phyloP scores from a whole-genome alignment of 257 asterid genomes.

The Solanum lignicaule region DNA sequence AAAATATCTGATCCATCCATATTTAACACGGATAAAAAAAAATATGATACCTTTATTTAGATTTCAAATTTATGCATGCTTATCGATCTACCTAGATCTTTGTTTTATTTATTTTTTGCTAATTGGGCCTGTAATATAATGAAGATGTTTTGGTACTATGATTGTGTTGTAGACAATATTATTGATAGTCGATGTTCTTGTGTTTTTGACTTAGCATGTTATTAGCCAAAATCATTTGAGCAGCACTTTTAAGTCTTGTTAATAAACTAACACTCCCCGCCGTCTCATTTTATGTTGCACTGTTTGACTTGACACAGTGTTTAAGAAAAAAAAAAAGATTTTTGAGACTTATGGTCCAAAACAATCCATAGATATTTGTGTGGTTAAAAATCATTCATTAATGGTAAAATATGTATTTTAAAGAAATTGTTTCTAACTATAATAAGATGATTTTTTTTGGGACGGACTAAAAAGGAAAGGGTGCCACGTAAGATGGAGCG shows the following conservation, averaged over 20 bases:
- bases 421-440: too few species aligned
- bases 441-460: too few species aligned
- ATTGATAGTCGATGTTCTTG: background rate
- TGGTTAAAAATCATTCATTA: too few species aligned
- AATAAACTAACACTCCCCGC: background rate
- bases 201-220: background rate
- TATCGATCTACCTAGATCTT: background rate
- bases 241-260: background rate
- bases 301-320: accelerated
- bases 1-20: background rate
- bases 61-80: background rate
- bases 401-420: too few species aligned
- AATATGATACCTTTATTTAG: background rate
- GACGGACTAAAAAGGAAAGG: too few species aligned
- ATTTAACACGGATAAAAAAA: background rate
- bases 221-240: background rate
- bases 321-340: too few species aligned
- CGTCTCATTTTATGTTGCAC: too few species aligned
- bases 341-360: too few species aligned
- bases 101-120: background rate
- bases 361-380: too few species aligned
- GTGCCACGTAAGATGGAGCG: too few species aligned
- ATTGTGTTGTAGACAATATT: background rate
- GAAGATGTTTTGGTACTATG: background rate
- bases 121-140: background rate